A percentile compares a stretch with the other conserved stretches of the same genome.
Conservation (phyloP, 345 rosid species). For the Gossypium raimondii region DNA sequence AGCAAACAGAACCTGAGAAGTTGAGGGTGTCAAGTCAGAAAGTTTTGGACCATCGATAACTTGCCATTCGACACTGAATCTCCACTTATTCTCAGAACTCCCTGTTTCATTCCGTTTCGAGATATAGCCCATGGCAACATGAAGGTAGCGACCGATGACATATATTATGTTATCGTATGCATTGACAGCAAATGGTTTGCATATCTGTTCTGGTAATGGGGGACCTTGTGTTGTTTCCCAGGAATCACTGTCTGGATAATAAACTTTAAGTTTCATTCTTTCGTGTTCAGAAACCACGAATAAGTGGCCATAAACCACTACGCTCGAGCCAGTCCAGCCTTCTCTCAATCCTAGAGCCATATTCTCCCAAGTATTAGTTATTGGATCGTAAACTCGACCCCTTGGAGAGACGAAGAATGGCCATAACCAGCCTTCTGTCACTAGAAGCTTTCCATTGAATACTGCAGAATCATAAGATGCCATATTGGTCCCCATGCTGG, state of each 20-base stretch:
- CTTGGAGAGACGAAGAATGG: slow-evolving; percentile 80
- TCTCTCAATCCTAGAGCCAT: slow-evolving; percentile 76
- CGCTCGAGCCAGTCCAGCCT: slow-evolving; percentile 96
- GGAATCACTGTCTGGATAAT: slow-evolving; percentile 50
- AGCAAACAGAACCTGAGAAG: slow-evolving; percentile 75
- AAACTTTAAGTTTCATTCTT: slow-evolving; percentile 92
- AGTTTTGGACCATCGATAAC: slow-evolving; percentile 60
- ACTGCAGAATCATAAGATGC: slow-evolving; percentile 80
- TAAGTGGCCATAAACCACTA: slow-evolving; percentile 59
- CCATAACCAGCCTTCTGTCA: slow-evolving; percentile 95
- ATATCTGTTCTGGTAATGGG: slow-evolving; percentile 74
- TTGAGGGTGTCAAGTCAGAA: slow-evolving; percentile 66
- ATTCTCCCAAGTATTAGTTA: slow-evolving; percentile 58
- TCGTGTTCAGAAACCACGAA: slow-evolving; percentile 79
- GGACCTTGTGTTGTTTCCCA: slow-evolving; percentile 78
- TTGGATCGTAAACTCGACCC: slow-evolving; percentile 86
- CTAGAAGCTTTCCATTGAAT: slow-evolving; percentile 70
- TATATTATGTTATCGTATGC: slow-evolving; percentile 52
- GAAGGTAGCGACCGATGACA: slow-evolving; percentile 68
- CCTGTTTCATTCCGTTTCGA: slow-evolving; percentile 31
- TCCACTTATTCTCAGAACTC: slow-evolving; percentile 29
- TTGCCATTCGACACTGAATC: slow-evolving; percentile 62
- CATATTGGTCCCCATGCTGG: slow-evolving; percentile 76
- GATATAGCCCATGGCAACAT: slow-evolving; percentile 62
- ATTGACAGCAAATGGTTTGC: slow-evolving; percentile 77